Conservation (phyloP, 1,284 basidiomycete species). For the Apiotrichum domesticum region DNA sequence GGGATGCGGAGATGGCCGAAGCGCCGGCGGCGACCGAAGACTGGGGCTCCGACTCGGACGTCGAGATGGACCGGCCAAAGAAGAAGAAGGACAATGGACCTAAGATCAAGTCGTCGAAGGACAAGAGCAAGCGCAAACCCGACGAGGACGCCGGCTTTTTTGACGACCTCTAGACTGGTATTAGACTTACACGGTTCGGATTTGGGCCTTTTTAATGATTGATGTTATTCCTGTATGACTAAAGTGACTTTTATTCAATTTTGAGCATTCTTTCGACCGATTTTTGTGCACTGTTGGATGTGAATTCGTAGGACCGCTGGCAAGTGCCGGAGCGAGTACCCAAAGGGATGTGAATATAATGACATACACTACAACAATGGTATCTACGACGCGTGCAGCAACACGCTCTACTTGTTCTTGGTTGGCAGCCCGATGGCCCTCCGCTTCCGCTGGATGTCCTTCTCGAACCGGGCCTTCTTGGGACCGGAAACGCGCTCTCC, state of each 20-base stretch:
- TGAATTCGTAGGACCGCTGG: no score
- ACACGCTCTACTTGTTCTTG: slow-evolving; percentile 5
- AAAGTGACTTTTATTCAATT: no score
- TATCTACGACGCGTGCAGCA: neutral
- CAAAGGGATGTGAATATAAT: neutral
- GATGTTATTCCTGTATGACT: neutral
- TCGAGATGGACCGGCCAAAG: slow-evolving; percentile 24
- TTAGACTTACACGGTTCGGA: no score
- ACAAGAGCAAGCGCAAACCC: slow-evolving; percentile 18
- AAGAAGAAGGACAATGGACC: slow-evolving; percentile 33
- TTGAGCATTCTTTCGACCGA: no score
- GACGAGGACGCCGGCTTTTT: slow-evolving; percentile 61
- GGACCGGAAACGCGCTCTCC: slow-evolving; percentile 43
- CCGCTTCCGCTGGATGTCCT: slow-evolving; percentile 54
- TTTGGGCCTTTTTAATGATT: neutral
- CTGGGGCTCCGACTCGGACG: slow-evolving; percentile 13
- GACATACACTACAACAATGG: neutral
- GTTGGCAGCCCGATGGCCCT: slow-evolving; percentile 14
- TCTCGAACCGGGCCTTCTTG: slow-evolving; percentile 71
- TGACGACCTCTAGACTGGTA: slow-evolving; percentile 45
- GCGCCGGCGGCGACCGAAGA: slow-evolving; percentile 13
- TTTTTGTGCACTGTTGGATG: no score
- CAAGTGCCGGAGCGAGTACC: no score
- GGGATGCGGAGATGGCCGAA: slow-evolving; percentile 8
- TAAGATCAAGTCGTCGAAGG: slow-evolving; percentile 25